These are phyloP conservation scores for Omphalea diandra DNA, from an alignment of 441 rosid genomes.

Conservation along the genomic window DNA sequence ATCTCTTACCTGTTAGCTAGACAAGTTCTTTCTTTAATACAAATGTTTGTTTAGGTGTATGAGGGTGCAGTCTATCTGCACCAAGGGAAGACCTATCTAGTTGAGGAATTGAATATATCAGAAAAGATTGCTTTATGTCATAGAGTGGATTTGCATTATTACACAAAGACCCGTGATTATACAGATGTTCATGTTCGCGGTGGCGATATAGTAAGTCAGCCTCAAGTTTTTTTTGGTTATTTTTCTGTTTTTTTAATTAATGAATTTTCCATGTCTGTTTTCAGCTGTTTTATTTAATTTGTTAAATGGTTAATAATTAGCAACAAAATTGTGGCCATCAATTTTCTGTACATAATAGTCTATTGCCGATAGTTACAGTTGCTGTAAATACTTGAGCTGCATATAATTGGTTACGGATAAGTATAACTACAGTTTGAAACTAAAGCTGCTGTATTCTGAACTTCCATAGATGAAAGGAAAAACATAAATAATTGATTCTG, in stretches of 20 bases:
- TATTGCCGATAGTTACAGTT: not conserved
- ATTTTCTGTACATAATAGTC: not conserved
- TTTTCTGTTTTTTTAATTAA: slow-evolving; percentile 11
- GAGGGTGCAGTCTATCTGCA: slow-evolving; percentile 91
- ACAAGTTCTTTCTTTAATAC: not conserved
- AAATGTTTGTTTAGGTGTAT: slow-evolving; percentile 47
- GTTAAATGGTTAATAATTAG: slow-evolving; percentile 11
- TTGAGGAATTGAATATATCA: slow-evolving; percentile 56
- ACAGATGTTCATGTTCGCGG: slow-evolving; percentile 77
- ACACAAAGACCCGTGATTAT: slow-evolving; percentile 77
- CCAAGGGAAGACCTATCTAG: slow-evolving; percentile 87
- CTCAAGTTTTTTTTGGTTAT: slow-evolving; percentile 9
- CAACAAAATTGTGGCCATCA: not conserved
- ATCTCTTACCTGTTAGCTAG: slow-evolving; percentile 1
- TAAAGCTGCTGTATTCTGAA: not conserved
- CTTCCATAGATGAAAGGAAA: not conserved
- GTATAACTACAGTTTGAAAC: not conserved
- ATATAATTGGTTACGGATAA: not conserved
- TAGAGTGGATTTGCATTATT: slow-evolving; percentile 64
- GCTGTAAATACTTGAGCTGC: not conserved
- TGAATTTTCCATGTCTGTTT: slow-evolving; percentile 8
- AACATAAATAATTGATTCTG: not conserved
- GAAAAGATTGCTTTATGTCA: slow-evolving; percentile 74
- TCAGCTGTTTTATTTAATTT: slow-evolving; percentile 8
- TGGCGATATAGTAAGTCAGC: slow-evolving; percentile 62